Evolutionary conservation across 2,329 filamentous ascomycete species (phyloP), one percentile per base, ranked within the genome.

Genomic region (Hymenoscyphus salicellus): DNA sequence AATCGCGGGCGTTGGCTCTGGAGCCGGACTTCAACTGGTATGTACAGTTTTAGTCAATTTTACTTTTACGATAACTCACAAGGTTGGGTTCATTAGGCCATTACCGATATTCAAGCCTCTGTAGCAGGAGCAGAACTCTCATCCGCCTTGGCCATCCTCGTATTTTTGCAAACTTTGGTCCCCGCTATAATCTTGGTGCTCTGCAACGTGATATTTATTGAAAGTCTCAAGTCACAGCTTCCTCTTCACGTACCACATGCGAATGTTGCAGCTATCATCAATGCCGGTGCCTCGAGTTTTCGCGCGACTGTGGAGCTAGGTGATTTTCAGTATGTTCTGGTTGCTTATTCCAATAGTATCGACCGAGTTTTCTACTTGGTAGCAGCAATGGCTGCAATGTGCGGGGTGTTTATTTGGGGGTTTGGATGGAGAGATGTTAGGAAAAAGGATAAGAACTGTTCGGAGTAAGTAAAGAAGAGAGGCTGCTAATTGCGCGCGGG

Each of bases 391-490:
- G 66, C 63, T 5, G 64, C 38, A 26, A 60, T 28, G 7, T 55
- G 52, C 0, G 68, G 69, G 32, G n/a, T 68, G 5, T 61, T 65
- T 14, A 55, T 52, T 46, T 70, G 77, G 69, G 81, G 80, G 0
- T 76, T 83, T 69, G 82, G 81, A 0, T 82, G 79, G 76, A 77
- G 76, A 14, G 78, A 80, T 66, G 74, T 83, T 33, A 77, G 80
- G 36, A 78, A 79, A 49, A 49, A 49, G 10, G 43, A 49, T n/a
- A 49, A 49, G 17, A 36, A 36, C 10, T 36, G 33, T 11, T 36
- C 33, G 33, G 10, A 36, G 6, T 11, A 36, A 11, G 10, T 36
- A 36, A 2, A 36, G 33, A 11, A 36, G 33, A 14, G 33, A 36
- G 33, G 14, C 14, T 36, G 14, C 33, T 36, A 36, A 11, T 36